Percentiles rank a stretch among this genome's conserved stretches.
Evolutionary conservation across 305 asterid genomes (phyloP).

Genomic region (Stenogyne calaminthoides): DNA sequence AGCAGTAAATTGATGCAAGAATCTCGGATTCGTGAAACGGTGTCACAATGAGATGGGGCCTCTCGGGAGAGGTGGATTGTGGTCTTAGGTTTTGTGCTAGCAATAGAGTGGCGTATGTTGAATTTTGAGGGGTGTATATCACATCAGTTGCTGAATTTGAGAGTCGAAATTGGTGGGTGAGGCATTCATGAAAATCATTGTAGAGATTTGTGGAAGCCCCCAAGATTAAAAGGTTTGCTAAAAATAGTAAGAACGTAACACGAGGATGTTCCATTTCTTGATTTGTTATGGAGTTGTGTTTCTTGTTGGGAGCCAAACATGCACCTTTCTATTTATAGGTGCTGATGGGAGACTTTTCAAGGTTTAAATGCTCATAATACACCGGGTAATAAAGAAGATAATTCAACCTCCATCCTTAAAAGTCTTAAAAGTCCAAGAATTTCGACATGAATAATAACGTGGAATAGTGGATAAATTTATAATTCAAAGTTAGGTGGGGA

Average conservation of each 20-base stretch:
- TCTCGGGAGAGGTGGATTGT: constrained; percentile 19
- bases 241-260: constrained; percentile 4
- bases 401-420: background rate
- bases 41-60: constrained; percentile 43
- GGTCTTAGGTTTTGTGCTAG: constrained; percentile 33
- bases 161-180: constrained; percentile 21
- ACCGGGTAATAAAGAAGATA: background rate
- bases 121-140: constrained; percentile 37
- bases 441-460: too few species aligned
- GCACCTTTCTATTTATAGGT: background rate
- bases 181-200: constrained; percentile 32
- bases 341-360: background rate
- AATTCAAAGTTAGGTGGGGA: too few species aligned
- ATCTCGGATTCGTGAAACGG: constrained; percentile 43
- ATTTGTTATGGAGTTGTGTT: background rate
- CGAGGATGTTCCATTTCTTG: constrained; percentile 20
- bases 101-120: constrained; percentile 36
- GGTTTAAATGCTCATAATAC: background rate
- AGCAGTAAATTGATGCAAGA: constrained; percentile 41
- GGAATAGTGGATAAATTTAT: too few species aligned
- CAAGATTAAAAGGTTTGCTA: constrained; percentile 4
- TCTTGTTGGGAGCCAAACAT: background rate
- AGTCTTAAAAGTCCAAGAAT: background rate
- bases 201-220: constrained; percentile 23
- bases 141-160: constrained; percentile 22